Base-by-base conservation (phyloP, 2,329 filamentous ascomycete genomes). In the Ambrosiella beaveri region DNA sequence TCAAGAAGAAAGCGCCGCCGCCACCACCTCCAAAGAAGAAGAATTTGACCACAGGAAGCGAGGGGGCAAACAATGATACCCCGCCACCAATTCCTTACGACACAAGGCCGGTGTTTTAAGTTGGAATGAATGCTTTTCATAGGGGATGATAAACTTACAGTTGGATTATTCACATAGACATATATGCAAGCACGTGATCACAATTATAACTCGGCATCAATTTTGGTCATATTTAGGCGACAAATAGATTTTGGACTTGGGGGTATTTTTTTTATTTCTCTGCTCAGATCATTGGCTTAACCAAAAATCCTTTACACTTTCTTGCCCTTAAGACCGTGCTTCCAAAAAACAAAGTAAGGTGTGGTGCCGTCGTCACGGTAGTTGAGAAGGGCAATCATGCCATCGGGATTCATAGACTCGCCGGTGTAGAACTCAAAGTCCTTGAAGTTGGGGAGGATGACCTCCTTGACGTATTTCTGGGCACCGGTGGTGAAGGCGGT, bases 301-400 rank as follows among this genome's bases (percentile, higher is more conserved):
- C 17, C 15, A 47, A 37, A 35, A 39, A 41, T 36, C 13, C 47
- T 56, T 78, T 91, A 98, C 66, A 97, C 89, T 87, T 98, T 97
- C 78, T 82, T 82, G 76, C 85, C 84, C 66, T 75, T 77, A 64
- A 97, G 74, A 69, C 91, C 93, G 75, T 96, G 86, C 82, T 97
- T 96, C 91, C 90, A 97, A 76, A 94, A 75, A 65, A 82, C 86
- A 67, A 95, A 78, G 70, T 80, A 98, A 61, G 93, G 93, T 58
- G 91, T 97, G 65, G 85, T 72, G 71, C 93, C 93, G 67, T 97
- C 93, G 72, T 95, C 90, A 67, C 93, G 91, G 82, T 95, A 98
- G 81, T 96, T 94, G 70, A 96, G 85, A 65, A 96, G 86, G 64
- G 90, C 78, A 66, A 95, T 78, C 93, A 96, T 95, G 77, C 85